Evolutionary conservation across 768 basidiomycete genomes (phyloP).

Genomic region (Xerocomellus dryophilus): DNA sequence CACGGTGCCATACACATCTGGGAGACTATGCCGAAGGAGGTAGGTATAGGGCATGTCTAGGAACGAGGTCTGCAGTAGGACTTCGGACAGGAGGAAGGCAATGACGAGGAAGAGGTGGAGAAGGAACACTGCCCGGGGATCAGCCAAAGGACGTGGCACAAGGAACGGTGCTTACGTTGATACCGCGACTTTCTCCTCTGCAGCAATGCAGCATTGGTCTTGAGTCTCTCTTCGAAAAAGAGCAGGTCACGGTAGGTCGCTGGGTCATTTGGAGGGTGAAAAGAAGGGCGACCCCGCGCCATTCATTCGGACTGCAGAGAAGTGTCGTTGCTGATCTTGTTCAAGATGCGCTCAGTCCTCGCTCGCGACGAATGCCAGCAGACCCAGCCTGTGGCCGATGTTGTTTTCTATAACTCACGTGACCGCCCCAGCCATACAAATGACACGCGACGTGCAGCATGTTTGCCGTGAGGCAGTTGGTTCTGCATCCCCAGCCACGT

Average conservation of each 20-base stretch:
- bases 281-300: slow-evolving; percentile 36
- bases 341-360: too few relatives aligned
- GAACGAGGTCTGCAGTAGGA: slow-evolving; percentile 66
- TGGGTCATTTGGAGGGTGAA: slow-evolving; percentile 66
- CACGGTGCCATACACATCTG: slow-evolving; percentile 45
- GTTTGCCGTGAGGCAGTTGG: slow-evolving; percentile 24
- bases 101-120: slow-evolving; percentile 64
- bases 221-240: slow-evolving; percentile 94
- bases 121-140: slow-evolving; percentile 62
- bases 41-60: slow-evolving; percentile 60
- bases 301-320: slow-evolving; percentile 14
- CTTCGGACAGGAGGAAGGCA: slow-evolving; percentile 69
- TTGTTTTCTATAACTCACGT: slow-evolving; percentile 27
- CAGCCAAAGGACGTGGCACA: slow-evolving; percentile 17
- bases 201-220: slow-evolving; percentile 82
- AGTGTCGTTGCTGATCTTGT: background rate
- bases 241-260: slow-evolving; percentile 86
- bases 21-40: slow-evolving; percentile 48
- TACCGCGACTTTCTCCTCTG: slow-evolving; percentile 79
- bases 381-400: too few relatives aligned
- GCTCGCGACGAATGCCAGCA: too few relatives aligned
- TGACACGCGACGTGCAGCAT: slow-evolving; percentile 22
- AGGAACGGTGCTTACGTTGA: slow-evolving; percentile 54
- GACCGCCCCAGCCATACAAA: slow-evolving; percentile 19
- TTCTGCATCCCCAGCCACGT: slow-evolving; percentile 14